Base-by-base conservation (phyloP, 148 eudicot genomes). In the Fallopia convolvulus region DNA sequence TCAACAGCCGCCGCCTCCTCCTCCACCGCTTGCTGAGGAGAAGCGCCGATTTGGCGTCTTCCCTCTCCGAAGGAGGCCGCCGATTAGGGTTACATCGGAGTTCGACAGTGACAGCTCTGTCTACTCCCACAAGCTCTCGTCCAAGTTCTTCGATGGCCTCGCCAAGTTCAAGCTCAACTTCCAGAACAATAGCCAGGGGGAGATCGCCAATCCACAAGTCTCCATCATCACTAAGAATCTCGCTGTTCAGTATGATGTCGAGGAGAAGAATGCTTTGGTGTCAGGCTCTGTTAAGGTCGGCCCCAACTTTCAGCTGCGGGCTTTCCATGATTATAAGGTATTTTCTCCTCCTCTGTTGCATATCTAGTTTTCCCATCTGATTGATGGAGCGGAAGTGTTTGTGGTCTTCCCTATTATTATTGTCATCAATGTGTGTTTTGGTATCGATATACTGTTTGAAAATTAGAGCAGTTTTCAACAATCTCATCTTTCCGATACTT, bases 121-220 rank as follows among this genome's bases (percentile, higher is more conserved):
- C 12, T 92, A 87, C 88, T 80, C 88, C 81, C 82, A 94, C 79
- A 94, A 91, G 76, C 65, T 92, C 0, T 92, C 97, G 2, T 86
- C 93, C 74, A 94, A 91, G 84, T 56, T 94, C 15, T 75, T 94
- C 75, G 87, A 89, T 41, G 88, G 85, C 53, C 81, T 94, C 10
- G 96, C 92, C 0, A 94, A 94, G 81, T 75, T 94, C 32, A 94
- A 92, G 83, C 75, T 94, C 47, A 80, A 85, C 2, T 92, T 94
- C 61, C 89, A 86, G 74, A 94, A 92, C 74, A 82, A 81, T 82
- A 76, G 74, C 18, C 83, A 77, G 40, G 96, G 96, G 4, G 85
- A 90, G 23, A 48, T 94, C 18, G 80, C 76, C 39, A 92, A 88
- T 1, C 97, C 94, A 12, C 99, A 89, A 60, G 1, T 94, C 39